Evolutionary conservation across 768 basidiomycete species (phyloP), one percentile per base, ranked within the genome.

Genomic region (Pulveroboletus sp.): DNA sequence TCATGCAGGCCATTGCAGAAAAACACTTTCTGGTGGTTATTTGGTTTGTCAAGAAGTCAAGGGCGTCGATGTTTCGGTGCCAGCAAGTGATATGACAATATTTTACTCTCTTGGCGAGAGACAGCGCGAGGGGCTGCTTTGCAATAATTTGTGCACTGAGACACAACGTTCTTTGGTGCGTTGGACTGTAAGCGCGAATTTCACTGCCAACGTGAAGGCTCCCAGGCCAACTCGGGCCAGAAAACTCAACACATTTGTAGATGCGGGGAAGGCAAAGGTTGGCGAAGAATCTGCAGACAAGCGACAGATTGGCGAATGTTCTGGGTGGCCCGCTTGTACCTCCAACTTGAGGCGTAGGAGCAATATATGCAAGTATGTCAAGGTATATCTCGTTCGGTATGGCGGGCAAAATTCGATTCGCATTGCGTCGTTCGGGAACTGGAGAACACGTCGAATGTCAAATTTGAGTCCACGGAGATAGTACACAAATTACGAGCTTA

Each of bases 341-440:
- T 8, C 34, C 52, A 47, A 29, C 47, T 1, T 55, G 43, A 16
- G 4, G 11, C 8, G 56, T 45, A 0, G 57, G 41, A 19, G 65
- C 53, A 5, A 76, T 35, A 29, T 60, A 58, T n/a, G 63, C 64
- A 37, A 75, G 67, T n/a, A 78, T 74, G 43, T 66, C 56, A 5
- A 70, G 50, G 43, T 76, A 77, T 17, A 78, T 63, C 50, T 79
- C 77, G 50, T 67, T 70, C 3, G 76, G 76, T 45, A 79, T 66
- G 6, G 65, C 55, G 1, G 66, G 53, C 11, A 71, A 52, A 7
- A 7, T 10, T 20, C 41, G 50, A 2, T 41, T 25, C 1, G 11
- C 52, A 2, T 11, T 39, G 4, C 46, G 55, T 24, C 69, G 56
- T 29, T 52, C 58, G 12, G 69, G 69, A 25, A 59, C 70, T 71